Conservation (phyloP, 768 basidiomycete genomes). For the Royoungia palumana region DNA sequence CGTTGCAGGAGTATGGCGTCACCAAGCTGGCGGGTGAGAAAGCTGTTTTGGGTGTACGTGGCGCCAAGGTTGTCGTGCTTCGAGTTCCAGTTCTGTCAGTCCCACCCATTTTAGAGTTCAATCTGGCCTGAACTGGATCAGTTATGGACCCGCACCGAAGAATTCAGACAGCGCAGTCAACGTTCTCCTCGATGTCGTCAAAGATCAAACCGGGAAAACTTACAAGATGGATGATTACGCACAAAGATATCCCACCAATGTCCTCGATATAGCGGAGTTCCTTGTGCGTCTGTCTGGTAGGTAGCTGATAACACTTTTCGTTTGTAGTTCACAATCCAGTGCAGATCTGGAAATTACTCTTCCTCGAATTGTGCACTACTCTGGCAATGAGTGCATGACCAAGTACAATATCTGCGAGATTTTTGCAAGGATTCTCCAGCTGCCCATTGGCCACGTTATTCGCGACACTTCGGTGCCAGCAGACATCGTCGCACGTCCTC, state of each 20-base stretch:
- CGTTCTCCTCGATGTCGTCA: slow-evolving; percentile 79
- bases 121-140: slow-evolving; percentile 30
- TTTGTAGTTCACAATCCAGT: not conserved
- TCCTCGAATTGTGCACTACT: slow-evolving; percentile 76
- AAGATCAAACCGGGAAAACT: slow-evolving; percentile 79
- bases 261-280: slow-evolving; percentile 82
- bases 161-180: slow-evolving; percentile 91
- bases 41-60: slow-evolving; percentile 59
- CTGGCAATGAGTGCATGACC: slow-evolving; percentile 75
- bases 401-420: slow-evolving; percentile 91
- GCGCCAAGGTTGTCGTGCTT: slow-evolving; percentile 63
- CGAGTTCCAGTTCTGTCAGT: slow-evolving; percentile 86
- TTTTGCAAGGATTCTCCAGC: slow-evolving; percentile 64
- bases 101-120: not conserved
- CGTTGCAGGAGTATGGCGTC: slow-evolving; percentile 83
- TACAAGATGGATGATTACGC: slow-evolving; percentile 98
- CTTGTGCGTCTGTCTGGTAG: slow-evolving; percentile 71
- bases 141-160: slow-evolving; percentile 82
- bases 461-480: slow-evolving; percentile 65
- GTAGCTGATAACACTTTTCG: slow-evolving; percentile 13
- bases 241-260: slow-evolving; percentile 89
- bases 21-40: slow-evolving; percentile 88
- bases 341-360: slow-evolving; percentile 33
- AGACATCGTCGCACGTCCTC: slow-evolving; percentile 72
- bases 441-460: slow-evolving; percentile 72